Conservation (phyloP, 192 early-diverging fungal species). For the Linnemannia elongata region DNA sequence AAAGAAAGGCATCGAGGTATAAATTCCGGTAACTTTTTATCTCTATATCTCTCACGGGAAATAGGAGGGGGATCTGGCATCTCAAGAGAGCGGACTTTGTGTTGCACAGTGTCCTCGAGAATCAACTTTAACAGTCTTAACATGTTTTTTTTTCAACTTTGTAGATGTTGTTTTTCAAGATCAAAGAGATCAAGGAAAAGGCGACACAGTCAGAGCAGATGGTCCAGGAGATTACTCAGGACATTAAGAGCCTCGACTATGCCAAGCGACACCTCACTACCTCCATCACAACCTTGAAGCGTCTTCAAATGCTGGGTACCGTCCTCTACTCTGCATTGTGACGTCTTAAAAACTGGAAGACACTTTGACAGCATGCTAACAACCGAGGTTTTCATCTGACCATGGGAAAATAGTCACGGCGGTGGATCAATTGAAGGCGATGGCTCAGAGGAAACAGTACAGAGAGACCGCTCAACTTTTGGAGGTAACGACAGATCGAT, state of each 20-base stretch:
- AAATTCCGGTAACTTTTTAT: conserved; percentile 12
- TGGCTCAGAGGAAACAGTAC: conserved; percentile 80
- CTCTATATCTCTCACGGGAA: neutral
- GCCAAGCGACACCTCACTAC: conserved; percentile 92
- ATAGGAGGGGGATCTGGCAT: neutral
- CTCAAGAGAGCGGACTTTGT: neutral
- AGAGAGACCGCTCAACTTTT: conserved; percentile 84
- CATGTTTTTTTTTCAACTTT: neutral
- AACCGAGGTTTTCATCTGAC: neutral
- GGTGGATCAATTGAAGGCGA: conserved; percentile 76
- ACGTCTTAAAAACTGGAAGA: neutral
- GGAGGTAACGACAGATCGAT: conserved; percentile 61
- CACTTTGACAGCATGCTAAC: neutral
- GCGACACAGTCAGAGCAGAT: conserved; percentile 87
- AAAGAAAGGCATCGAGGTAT: conserved; percentile 81
- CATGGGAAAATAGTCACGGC: conserved; percentile 69
- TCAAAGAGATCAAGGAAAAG: conserved; percentile 88
- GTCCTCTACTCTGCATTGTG: neutral
- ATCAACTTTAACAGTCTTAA: neutral
- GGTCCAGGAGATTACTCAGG: conserved; percentile 96
- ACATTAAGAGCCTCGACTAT: conserved; percentile 94
- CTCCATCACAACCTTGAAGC: conserved; percentile 84
- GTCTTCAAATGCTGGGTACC: conserved; percentile 90
- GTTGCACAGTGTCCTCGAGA: neutral
- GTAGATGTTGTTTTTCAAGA: conserved; percentile 83